A percentile compares a stretch with the other conserved stretches of the same genome.
These are phyloP conservation scores for Candida silvicultrix DNA, from an alignment of 805 yeast species.

Conservation along the genomic window DNA sequence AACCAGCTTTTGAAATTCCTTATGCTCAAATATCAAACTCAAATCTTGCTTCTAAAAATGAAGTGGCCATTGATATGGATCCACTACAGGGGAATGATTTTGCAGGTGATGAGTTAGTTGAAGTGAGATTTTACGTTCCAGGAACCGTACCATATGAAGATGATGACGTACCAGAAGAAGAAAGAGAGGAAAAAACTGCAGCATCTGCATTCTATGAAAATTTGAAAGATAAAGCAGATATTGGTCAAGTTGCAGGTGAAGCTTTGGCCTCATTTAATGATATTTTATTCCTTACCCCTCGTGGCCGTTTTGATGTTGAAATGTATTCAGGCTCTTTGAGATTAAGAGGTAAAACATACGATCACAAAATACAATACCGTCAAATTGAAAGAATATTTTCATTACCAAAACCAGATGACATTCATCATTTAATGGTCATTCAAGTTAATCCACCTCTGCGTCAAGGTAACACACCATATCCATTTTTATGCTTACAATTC, in stretches of 20 bases:
- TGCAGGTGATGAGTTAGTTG: constrained; percentile 95
- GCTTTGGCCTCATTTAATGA: constrained; percentile 92
- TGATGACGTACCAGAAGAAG: constrained; percentile 30
- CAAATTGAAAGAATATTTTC: constrained; percentile 88
- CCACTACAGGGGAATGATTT: constrained; percentile 48
- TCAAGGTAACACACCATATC: constrained; percentile 97
- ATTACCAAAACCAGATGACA: constrained; percentile 90
- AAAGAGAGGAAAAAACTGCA: constrained; percentile 49
- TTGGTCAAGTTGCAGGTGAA: constrained; percentile 92
- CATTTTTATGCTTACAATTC: constrained; percentile 86
- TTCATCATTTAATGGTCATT: constrained; percentile 79
- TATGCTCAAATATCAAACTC: constrained; percentile 75
- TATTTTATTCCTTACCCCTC: constrained; percentile 87
- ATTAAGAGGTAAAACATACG: constrained; percentile 95
- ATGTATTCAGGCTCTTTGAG: constrained; percentile 84
- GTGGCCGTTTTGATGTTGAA: constrained; percentile 97
- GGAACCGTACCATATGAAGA: constrained; percentile 55
- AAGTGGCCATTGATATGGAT: constrained; percentile 85
- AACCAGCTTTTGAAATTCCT: constrained; percentile 90
- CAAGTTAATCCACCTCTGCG: constrained; percentile 96
- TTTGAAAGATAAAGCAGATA: constrained; percentile 86
- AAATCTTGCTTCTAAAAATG: constrained; percentile 86
- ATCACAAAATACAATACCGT: constrained; percentile 86
- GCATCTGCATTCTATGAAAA: constrained; percentile 88
- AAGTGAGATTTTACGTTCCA: constrained; percentile 88